These are phyloP conservation scores for Trametes maxima DNA, from an alignment of 768 basidiomycete species.

Conservation along the genomic window DNA sequence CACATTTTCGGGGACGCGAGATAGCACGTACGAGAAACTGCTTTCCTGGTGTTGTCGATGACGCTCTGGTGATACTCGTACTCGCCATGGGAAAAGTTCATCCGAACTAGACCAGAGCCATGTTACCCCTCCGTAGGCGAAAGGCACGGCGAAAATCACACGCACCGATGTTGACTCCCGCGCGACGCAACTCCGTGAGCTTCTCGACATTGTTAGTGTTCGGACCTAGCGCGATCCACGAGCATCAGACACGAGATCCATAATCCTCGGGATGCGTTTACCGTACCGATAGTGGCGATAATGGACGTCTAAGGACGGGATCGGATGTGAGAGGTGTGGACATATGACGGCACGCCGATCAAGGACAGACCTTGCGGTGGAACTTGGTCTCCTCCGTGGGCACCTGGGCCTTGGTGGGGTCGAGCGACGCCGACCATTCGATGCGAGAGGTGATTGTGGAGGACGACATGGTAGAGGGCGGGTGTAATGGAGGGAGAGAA, in stretches of 20 bases:
- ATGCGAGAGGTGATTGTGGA: constrained; percentile 69
- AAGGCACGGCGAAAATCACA: constrained; percentile 20
- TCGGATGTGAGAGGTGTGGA: constrained; percentile 1
- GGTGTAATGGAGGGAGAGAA: constrained; percentile 9
- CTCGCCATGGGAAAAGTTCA: constrained; percentile 99
- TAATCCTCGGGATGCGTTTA: constrained; percentile 6
- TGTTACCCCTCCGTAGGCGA: background rate
- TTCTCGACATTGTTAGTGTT: constrained; percentile 93
- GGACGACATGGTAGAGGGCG: constrained; percentile 29
- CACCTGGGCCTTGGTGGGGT: constrained; percentile 67
- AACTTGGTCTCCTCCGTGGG: constrained; percentile 82
- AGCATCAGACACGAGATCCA: constrained; percentile 13
- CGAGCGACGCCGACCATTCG: constrained; percentile 89
- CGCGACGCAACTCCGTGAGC: constrained; percentile 78
- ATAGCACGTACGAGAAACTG: constrained; percentile 64
- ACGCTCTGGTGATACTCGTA: constrained; percentile 99
- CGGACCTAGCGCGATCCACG: constrained; percentile 61
- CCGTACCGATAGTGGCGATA: constrained; percentile 95
- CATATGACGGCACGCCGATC: constrained; percentile 28
- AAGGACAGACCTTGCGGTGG: constrained; percentile 74
- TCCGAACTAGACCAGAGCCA: constrained; percentile 69
- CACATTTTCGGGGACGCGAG: background rate
- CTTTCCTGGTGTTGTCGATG: constrained; percentile 93
- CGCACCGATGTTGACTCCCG: constrained; percentile 97
- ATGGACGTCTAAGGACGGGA: constrained; percentile 76